phyloP scores from a whole-genome alignment of 768 basidiomycete species.

The Calocera viscosa region DNA sequence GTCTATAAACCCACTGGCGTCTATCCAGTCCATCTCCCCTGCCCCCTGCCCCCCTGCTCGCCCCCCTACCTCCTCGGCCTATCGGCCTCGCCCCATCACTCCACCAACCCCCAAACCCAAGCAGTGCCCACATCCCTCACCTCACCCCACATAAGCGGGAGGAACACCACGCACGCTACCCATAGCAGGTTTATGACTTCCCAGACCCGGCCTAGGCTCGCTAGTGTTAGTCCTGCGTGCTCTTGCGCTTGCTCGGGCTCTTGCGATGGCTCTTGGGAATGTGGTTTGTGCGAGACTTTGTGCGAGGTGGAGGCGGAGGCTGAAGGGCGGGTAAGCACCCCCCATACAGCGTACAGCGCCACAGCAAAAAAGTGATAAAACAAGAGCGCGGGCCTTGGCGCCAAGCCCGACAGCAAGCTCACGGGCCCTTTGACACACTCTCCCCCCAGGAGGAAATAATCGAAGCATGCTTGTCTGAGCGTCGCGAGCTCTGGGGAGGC shows the following conservation, averaged over 20 bases:
- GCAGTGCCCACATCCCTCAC: background rate
- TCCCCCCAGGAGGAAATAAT: constrained; percentile 91
- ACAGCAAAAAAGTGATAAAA: constrained; percentile 90
- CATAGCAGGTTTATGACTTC: constrained; percentile 5
- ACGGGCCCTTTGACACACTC: constrained; percentile 81
- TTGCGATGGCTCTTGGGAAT: no score
- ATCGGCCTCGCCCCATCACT: background rate
- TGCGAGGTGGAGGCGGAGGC: constrained; percentile 16
- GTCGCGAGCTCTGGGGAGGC: constrained; percentile 40
- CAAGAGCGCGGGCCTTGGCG: constrained; percentile 66
- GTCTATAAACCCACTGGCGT: no score
- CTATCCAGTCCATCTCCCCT: no score
- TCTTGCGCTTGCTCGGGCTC: background rate
- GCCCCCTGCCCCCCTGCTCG: no score
- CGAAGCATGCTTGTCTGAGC: constrained; percentile 80
- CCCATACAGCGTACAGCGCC: constrained; percentile 88
- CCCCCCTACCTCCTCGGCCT: background rate
- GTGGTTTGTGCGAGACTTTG: no score
- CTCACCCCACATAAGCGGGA: background rate
- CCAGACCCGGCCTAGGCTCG: background rate
- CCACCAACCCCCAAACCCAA: background rate
- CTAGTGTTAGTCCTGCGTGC: background rate
- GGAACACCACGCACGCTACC: constrained; percentile 11
- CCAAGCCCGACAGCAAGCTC: constrained; percentile 73
- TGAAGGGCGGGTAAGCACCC: constrained; percentile 60